Conservation (phyloP, 2,329 filamentous ascomycete species). For the Monosporascus sp. region DNA sequence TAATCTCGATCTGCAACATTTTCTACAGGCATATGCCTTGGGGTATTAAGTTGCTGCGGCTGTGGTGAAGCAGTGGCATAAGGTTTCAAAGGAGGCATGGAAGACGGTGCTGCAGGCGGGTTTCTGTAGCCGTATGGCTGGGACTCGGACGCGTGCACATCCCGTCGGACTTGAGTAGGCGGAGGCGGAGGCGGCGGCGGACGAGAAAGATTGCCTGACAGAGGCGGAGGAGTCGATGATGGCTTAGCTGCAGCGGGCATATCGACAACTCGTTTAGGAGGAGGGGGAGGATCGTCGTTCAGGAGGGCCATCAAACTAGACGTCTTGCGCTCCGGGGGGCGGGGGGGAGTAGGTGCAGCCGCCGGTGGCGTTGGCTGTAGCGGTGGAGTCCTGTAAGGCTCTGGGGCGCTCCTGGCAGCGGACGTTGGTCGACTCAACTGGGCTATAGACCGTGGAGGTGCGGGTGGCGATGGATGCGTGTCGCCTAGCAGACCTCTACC, state of each 20-base stretch:
- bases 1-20: slow-evolving; percentile 39
- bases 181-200: slow-evolving; percentile 35
- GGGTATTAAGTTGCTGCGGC: slow-evolving; percentile 39
- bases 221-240: slow-evolving; percentile 49
- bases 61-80: slow-evolving; percentile 47
- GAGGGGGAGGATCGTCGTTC: slow-evolving; percentile 52
- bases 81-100: slow-evolving; percentile 52
- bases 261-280: slow-evolving; percentile 46
- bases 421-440: slow-evolving; percentile 24
- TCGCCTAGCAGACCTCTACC: slow-evolving; percentile 37
- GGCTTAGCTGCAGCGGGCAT: slow-evolving; percentile 35
- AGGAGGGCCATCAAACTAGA: slow-evolving; percentile 60
- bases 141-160: slow-evolving; percentile 32
- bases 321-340: slow-evolving; percentile 50
- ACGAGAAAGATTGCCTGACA: slow-evolving; percentile 33
- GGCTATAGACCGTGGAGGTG: slow-evolving; percentile 29
- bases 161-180: slow-evolving; percentile 41
- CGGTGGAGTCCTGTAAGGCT: slow-evolving; percentile 29
- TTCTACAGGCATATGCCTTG: slow-evolving; percentile 42
- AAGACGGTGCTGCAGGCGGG: slow-evolving; percentile 33
- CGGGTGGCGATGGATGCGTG: slow-evolving; percentile 33
- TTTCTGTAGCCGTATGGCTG: slow-evolving; percentile 43
- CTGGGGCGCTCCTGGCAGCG: slow-evolving; percentile 21
- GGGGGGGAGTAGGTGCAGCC: slow-evolving; percentile 34
- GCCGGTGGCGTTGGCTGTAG: slow-evolving; percentile 33